Evolutionary conservation across 116 monocot species (phyloP), one percentile per base, ranked within the genome.

Genomic region (Iris pallida): DNA sequence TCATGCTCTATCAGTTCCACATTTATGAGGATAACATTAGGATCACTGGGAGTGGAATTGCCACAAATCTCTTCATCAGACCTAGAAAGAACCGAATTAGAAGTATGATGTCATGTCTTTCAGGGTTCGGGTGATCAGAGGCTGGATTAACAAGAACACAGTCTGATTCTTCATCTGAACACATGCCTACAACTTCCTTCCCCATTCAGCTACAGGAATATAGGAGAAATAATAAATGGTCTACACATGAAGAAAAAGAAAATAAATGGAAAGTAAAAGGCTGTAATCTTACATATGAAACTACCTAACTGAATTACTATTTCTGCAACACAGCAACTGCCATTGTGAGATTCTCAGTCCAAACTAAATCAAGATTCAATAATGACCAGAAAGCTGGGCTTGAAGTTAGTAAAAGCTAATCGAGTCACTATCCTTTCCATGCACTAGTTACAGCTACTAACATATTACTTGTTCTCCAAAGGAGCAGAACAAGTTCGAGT

Each of bases 201-300:
- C 68, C 73, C 78, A 83, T 78, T 57, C 11, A 49, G 47, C 82
- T 82, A 55, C 60, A 70, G 41, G 17, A 54, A 20, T 5, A 55
- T 16, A 67, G 14, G 55, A n/a, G 52, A 46, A 19, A 47, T 4
- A 10, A 12, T 59, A 6, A 11, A 41, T 30, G 3, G 42, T 58
- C 40, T 13, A 42, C 11, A 4, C 55, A 55, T 16, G 17, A 30
- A 30, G 30, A 30, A 30, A 30, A 30, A 30, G 30, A 30, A 30
- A 30, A 30, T 30, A 30, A 30, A 30, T 30, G 30, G 30, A 30
- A 30, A 30, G 30, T 30, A 30, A 30, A 30, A 30, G 30, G 30
- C 30, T 30, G 30, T 30, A 30, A 30, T 30, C 30, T 30, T 30
- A 30, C 30, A 30, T 30, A 30, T 30, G 30, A 30, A 30, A 30